Conservation (phyloP, 352 stramenopile genomes). For the Globisporangium solare region DNA sequence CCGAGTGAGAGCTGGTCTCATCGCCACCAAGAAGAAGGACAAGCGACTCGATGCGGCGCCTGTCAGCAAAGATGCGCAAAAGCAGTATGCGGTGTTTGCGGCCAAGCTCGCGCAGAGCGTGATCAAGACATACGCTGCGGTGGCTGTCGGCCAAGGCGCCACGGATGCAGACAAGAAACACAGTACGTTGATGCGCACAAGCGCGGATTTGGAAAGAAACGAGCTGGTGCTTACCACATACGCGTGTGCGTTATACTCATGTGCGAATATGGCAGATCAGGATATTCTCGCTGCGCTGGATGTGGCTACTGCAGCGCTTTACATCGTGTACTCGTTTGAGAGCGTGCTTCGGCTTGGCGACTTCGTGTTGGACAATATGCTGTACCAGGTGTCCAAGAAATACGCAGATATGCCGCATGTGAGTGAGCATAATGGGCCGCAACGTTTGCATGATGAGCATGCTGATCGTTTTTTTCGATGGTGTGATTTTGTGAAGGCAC, state of each 20-base stretch:
- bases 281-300: constrained; percentile 40
- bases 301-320: constrained; percentile 47
- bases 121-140: constrained; percentile 49
- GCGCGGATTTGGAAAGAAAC: neutral
- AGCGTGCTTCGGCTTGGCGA: constrained; percentile 41
- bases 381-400: constrained; percentile 81
- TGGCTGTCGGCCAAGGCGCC: neutral
- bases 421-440: neutral
- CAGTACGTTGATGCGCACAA: constrained; percentile 8
- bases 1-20: constrained; percentile 9
- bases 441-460: neutral
- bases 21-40: neutral
- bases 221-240: neutral
- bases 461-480: neutral
- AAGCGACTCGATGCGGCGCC: constrained; percentile 1
- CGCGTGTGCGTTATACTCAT: neutral
- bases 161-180: constrained; percentile 13
- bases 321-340: constrained; percentile 41
- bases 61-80: constrained; percentile 7
- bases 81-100: constrained; percentile 34
- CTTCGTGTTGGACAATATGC: constrained; percentile 68
- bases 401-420: constrained; percentile 49
- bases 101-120: constrained; percentile 60
- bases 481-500: constrained; percentile 3
- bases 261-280: constrained; percentile 14